Base-by-base conservation (phyloP, 148 eudicot species). In the Camellia sinensis region DNA sequence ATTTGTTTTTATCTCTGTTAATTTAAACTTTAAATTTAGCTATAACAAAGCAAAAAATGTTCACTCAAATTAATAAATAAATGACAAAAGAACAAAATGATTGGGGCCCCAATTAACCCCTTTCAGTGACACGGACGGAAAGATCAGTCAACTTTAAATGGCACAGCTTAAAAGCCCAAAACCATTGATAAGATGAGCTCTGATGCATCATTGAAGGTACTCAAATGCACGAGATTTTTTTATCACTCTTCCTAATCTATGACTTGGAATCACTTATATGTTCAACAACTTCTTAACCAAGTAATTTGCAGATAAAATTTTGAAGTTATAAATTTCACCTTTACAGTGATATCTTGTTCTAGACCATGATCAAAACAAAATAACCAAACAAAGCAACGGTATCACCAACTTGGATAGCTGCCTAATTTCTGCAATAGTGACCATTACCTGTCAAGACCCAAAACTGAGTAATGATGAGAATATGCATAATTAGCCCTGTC, bases 381-480 rank as follows among this genome's bases (percentile, higher is more conserved):
- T 43, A 64, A 15, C 13, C 5, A 15, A 46, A 45, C 60, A 8
- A 50, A 44, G 37, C 68, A 45, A 65, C 11, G 3, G 45, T 21
- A 3, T 63, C 46, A 41, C 17, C 8, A 63, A 21, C 70, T 44
- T 64, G 43, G 50, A 74, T 64, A 46, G 45, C 68, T 19, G 54
- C 46, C 59, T 41, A 4, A 71, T 19, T 14, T 64, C 41, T 21
- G 18, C 2, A 29, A 50, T 1, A 50, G 61, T 9, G 40, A 18
- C n/a, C 43, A 43, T 82, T 90, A 97, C 99, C 99, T 97, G 90
- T 92, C 91, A 77, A 97, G 98, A 79, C 99, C 99, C 86, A 97
- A 87, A 77, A 97, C 89, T 70, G 93, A 89, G 87, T 97, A 97
- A 80, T 97, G 98, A 84, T 93, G 97, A 48, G 99, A 97, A 82